Conservation (phyloP, 352 stramenopile genomes). For the Phytopythium aichiense region DNA sequence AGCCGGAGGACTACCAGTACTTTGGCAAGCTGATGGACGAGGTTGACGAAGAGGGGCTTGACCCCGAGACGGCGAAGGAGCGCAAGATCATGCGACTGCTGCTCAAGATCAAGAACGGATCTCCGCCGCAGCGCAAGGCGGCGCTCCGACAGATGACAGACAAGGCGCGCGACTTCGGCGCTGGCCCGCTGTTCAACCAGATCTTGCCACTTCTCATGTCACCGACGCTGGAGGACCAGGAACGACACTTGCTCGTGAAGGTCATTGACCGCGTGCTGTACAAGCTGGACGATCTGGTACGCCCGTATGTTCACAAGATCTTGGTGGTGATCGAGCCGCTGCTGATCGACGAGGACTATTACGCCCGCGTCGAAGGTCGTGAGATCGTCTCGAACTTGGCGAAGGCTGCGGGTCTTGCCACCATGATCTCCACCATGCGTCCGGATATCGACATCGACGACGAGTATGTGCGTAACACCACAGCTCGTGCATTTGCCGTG, state of each 20-base stretch:
- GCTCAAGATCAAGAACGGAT: conserved; percentile 99
- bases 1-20: conserved; percentile 98
- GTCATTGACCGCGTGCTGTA: conserved; percentile 99
- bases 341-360: conserved; percentile 99
- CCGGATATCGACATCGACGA: conserved; percentile 99
- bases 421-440: conserved; percentile 99
- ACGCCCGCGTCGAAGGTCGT: conserved; percentile 97
- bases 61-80: conserved; percentile 94
- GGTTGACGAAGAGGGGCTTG: conserved; percentile 79
- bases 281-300: conserved; percentile 98
- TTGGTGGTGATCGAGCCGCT: conserved; percentile 99
- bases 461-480: conserved; percentile 99
- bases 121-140: conserved; percentile 95
- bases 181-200: conserved; percentile 98
- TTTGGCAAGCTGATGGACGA: conserved; percentile 96
- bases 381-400: conserved; percentile 99
- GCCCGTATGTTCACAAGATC: conserved; percentile 99
- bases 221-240: conserved; percentile 98
- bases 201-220: conserved; percentile 99
- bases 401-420: conserved; percentile 97
- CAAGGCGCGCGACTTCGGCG: conserved; percentile 96
- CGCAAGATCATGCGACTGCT: conserved; percentile 98
- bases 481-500: conserved; percentile 97
- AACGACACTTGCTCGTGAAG: conserved; percentile 99
- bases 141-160: conserved; percentile 97